Conservation (phyloP, 306 rosid species). For the Vachellia collinsii region DNA sequence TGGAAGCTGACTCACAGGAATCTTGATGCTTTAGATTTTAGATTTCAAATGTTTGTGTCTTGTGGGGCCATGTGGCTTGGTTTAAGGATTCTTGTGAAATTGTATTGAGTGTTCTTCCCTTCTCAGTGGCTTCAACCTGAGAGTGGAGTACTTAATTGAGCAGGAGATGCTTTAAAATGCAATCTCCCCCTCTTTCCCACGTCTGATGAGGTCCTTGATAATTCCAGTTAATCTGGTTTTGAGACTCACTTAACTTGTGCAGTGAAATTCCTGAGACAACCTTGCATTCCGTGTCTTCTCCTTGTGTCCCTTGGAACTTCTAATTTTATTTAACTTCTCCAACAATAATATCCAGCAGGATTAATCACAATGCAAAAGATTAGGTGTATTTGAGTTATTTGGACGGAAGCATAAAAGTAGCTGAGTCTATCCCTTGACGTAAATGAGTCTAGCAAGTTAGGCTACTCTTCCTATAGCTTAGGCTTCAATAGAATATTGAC, state of each 20-base stretch:
- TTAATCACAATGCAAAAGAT: constrained; percentile 9
- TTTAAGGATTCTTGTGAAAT: constrained; percentile 15
- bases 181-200: not conserved
- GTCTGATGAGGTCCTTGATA: constrained; percentile 21
- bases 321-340: constrained; percentile 10
- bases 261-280: constrained; percentile 21
- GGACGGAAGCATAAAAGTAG: constrained; percentile 20
- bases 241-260: constrained; percentile 8
- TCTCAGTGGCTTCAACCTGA: not conserved
- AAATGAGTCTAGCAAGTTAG: not conserved
- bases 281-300: not conserved
- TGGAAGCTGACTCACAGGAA: constrained; percentile 20
- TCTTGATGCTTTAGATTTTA: not conserved
- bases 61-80: constrained; percentile 11
- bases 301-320: constrained; percentile 11
- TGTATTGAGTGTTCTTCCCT: not conserved
- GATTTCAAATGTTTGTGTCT: not conserved
- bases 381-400: constrained; percentile 11
- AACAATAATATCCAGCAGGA: constrained; percentile 19
- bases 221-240: constrained; percentile 18
- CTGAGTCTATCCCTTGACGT: constrained; percentile 9
- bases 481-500: not conserved
- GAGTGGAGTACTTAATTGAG: not conserved
- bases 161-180: not conserved
- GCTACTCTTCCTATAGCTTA: not conserved